phyloP scores from a whole-genome alignment of 805 yeast genomes.

The Hyphopichia homilentoma region DNA sequence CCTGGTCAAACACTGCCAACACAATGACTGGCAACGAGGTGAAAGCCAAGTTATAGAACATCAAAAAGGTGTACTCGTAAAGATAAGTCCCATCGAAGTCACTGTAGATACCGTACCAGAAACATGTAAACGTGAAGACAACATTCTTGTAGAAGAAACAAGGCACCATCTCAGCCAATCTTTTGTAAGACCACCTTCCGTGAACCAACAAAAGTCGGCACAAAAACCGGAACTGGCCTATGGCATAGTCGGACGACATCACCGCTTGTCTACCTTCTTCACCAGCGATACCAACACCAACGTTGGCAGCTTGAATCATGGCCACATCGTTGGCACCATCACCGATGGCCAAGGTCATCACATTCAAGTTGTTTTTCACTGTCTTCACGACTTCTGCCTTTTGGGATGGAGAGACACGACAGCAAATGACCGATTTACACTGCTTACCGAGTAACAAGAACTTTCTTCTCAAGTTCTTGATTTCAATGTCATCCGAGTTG shows the following conservation, averaged over 20 bases:
- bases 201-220: slow-evolving; percentile 66
- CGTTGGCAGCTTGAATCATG: slow-evolving; percentile 82
- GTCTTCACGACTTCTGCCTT: slow-evolving; percentile 70
- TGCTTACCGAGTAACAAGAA: slow-evolving; percentile 71
- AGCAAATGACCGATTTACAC: slow-evolving; percentile 75
- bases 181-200: slow-evolving; percentile 79
- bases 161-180: slow-evolving; percentile 75
- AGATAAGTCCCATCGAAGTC: slow-evolving; percentile 73
- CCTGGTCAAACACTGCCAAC: slow-evolving; percentile 73
- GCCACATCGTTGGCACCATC: slow-evolving; percentile 89
- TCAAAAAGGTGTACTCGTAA: slow-evolving; percentile 73
- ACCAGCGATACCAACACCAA: slow-evolving; percentile 85
- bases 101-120: slow-evolving; percentile 72
- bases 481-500: slow-evolving; percentile 12
- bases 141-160: slow-evolving; percentile 76
- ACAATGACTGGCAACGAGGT: slow-evolving; percentile 76
- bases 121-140: slow-evolving; percentile 66
- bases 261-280: slow-evolving; percentile 87
- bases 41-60: slow-evolving; percentile 76
- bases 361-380: slow-evolving; percentile 61
- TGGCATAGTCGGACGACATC: slow-evolving; percentile 80
- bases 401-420: slow-evolving; percentile 82
- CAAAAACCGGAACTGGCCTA: slow-evolving; percentile 73
- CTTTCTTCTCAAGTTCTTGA: slow-evolving; percentile 32
- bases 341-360: slow-evolving; percentile 78